Conservation (phyloP, 148 eudicot species). For the Rhododendron ovatum region DNA sequence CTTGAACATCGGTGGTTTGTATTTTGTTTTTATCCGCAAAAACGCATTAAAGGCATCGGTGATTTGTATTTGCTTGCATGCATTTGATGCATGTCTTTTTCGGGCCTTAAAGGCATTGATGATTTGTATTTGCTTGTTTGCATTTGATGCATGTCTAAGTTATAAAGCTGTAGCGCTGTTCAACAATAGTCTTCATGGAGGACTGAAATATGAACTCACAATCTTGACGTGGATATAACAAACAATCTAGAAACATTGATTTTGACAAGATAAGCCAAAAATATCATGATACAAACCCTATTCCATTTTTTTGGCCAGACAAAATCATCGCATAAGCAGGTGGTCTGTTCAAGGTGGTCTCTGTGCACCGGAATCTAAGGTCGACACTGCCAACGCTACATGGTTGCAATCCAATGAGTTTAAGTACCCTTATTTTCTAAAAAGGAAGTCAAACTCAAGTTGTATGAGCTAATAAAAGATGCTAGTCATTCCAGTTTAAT, state of each 20-base stretch:
- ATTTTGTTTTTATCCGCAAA: too few species aligned
- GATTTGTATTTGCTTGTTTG: neutral
- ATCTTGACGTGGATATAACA: neutral
- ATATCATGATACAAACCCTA: neutral
- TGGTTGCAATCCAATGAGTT: neutral
- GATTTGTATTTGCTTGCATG: neutral
- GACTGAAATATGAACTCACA: neutral
- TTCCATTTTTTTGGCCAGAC: neutral
- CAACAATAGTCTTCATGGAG: neutral
- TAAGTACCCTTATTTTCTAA: neutral
- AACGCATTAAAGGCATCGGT: neutral
- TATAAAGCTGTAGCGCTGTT: neutral
- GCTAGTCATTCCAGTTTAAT: neutral
- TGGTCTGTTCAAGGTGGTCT: neutral
- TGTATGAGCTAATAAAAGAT: neutral
- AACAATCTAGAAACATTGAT: neutral
- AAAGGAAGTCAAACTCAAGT: neutral
- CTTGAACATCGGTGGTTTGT: neutral
- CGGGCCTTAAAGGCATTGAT: neutral
- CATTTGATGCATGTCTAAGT: neutral
- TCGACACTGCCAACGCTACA: neutral
- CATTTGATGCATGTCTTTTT: neutral
- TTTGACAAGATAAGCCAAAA: neutral
- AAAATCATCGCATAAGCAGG: neutral
- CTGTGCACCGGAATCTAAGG: neutral